Percentiles rank a stretch among this genome's conserved stretches.
These are phyloP conservation scores for Schizonepeta tenuifolia DNA, from an alignment of 257 asterid genomes.

Conservation along the genomic window DNA sequence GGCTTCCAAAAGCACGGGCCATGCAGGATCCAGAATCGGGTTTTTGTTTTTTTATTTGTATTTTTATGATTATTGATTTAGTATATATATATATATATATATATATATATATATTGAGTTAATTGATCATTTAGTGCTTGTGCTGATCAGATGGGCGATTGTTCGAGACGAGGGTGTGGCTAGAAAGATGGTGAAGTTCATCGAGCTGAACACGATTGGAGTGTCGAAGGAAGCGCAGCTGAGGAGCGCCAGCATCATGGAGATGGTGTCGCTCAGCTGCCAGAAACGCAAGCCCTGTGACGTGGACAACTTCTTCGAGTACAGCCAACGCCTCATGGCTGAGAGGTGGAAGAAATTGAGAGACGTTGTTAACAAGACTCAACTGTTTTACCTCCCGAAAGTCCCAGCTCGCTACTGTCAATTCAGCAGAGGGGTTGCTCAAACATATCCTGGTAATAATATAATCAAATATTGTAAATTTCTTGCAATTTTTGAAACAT, in stretches of 20 bases:
- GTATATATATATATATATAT: too few relatives aligned
- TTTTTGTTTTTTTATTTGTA: constrained; percentile 12
- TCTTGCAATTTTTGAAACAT: neutral
- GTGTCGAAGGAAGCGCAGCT: constrained; percentile 88
- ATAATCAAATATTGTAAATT: too few relatives aligned
- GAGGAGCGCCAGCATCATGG: constrained; percentile 67
- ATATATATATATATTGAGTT: too few relatives aligned
- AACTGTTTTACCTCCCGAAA: constrained; percentile 47
- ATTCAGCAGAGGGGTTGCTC: constrained; percentile 44
- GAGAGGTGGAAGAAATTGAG: constrained; percentile 67
- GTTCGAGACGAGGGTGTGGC: constrained; percentile 70
- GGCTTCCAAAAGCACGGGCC: constrained; percentile 88
- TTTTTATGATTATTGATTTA: too few relatives aligned
- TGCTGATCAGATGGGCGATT: constrained; percentile 66
- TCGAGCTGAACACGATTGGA: constrained; percentile 76
- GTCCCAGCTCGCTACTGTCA: constrained; percentile 57
- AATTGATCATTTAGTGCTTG: too few relatives aligned
- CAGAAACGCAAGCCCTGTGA: constrained; percentile 28
- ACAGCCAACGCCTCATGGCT: constrained; percentile 44
- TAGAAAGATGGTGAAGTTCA: constrained; percentile 68
- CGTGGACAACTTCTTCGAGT: constrained; percentile 57
- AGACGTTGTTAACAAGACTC: constrained; percentile 34
- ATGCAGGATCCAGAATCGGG: constrained; percentile 97
- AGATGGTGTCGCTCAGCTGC: constrained; percentile 63
- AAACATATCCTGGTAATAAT: constrained; percentile 64